These are phyloP conservation scores for Crotalaria pallida DNA, from an alignment of 306 rosid genomes.

Conservation along the genomic window DNA sequence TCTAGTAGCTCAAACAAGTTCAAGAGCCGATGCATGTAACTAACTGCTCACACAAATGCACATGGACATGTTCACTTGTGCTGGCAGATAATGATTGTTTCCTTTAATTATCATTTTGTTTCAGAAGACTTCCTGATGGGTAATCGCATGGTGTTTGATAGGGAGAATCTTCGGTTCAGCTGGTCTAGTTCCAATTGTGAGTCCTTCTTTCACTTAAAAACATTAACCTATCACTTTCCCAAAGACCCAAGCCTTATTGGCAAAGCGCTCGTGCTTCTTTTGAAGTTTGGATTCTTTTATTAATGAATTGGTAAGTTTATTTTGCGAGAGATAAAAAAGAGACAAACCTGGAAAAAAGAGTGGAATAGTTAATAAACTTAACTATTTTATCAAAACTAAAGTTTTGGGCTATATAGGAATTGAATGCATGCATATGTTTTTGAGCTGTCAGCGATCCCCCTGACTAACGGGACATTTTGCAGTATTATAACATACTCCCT, in stretches of 20 bases:
- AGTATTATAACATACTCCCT: too few relatives aligned
- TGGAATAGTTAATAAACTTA: not conserved
- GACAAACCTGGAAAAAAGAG: not conserved
- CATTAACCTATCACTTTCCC: not conserved
- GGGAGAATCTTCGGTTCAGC: constrained; percentile 50
- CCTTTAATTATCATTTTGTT: constrained; percentile 17
- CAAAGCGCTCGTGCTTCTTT: not conserved
- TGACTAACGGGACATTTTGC: not conserved
- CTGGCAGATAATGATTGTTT: not conserved
- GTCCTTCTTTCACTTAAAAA: constrained; percentile 7
- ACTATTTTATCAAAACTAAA: not conserved
- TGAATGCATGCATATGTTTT: not conserved
- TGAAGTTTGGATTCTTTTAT: not conserved
- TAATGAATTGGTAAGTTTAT: not conserved
- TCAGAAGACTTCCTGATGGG: constrained; percentile 60
- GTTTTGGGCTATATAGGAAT: not conserved
- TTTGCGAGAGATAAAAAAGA: not conserved
- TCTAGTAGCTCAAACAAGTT: not conserved
- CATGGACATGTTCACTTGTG: not conserved
- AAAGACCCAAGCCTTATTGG: not conserved
- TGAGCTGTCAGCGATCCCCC: not conserved
- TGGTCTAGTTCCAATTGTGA: constrained; percentile 68
- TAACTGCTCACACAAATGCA: not conserved
- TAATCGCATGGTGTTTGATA: constrained; percentile 51
- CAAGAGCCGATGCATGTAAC: not conserved